Evolutionary conservation across 2,329 filamentous ascomycete genomes (phyloP), one percentile per base, ranked within the genome.

Genomic region (Fusarium circinatum): DNA sequence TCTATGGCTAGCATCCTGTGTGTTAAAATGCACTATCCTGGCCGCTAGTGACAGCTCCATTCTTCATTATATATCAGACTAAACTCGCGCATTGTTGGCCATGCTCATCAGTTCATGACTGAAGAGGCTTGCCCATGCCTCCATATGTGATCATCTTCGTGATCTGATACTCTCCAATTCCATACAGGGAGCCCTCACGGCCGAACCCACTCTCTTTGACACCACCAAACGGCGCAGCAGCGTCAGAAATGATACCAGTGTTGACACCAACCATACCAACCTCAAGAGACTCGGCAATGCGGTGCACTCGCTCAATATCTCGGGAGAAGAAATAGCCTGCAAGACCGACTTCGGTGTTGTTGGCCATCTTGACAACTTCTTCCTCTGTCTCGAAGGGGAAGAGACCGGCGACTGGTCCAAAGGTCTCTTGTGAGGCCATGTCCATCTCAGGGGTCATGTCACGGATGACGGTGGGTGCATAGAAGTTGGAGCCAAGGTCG

Each of bases 251-350:
- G 57, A 92, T 77, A 34, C 93, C 93, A 2, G 93, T 95, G 83
- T 96, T 96, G 68, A 95, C 90, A 62, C 94, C 94, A 3, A 97
- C 90, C 94, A 97, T 97, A 60, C 94, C 94, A 3, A 96, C 93
- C 80, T 97, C 93, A 44, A 97, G 84, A 22, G 87, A 87, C 83
- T 93, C 91, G 0, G 91, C 89, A 0, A 94, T 88, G 54, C 91
- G 86, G 76, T 86, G 84, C 34, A 90, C 86, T 12, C 91, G 84
- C 78, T 88, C 85, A 18, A 93, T 70, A 78, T 93, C 88, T 56
- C 84, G 83, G 11, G 89, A 95, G 86, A 94, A 98, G 86, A 99
- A 98, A 85, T 98, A 98, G 2, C 94, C 96, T 0, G 96, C 96
- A 41, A 99, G 87, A 3, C 96, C 96, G 42, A 98, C 95, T 59